Percentiles rank a stretch among this genome's conserved stretches.
Evolutionary conservation across 1,284 basidiomycete species (phyloP).

Genomic region (Ganoderma meredithae): DNA sequence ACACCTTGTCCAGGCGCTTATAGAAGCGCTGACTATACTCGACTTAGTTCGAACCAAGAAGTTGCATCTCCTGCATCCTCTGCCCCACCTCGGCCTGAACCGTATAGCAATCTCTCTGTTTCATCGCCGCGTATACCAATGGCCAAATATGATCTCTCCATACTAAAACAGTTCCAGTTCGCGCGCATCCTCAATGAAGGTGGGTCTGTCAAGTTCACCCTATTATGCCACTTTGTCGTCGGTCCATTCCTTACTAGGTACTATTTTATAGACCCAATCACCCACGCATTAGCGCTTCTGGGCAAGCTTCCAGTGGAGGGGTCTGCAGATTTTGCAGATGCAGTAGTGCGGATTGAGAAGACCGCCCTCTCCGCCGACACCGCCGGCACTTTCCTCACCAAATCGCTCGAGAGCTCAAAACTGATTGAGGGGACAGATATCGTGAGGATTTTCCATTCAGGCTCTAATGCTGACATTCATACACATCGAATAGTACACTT

Average conservation of each 20-base stretch:
- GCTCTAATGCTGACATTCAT: no score
- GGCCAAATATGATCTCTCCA: constrained; percentile 24
- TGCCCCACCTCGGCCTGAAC: no score
- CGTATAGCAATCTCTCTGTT: no score
- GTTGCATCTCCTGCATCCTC: no score
- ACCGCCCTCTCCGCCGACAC: constrained; percentile 54
- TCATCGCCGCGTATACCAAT: not conserved
- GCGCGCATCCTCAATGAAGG: constrained; percentile 68
- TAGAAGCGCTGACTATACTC: no score
- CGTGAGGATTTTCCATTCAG: constrained; percentile 36
- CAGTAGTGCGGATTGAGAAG: constrained; percentile 70
- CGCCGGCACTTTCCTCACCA: constrained; percentile 32
- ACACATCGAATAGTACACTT: constrained; percentile 44
- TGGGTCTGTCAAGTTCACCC: no score
- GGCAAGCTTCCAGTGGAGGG: constrained; percentile 45
- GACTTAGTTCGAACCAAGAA: no score
- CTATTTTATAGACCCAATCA: constrained; percentile 53
- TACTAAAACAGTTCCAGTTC: constrained; percentile 52
- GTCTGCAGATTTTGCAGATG: constrained; percentile 40
- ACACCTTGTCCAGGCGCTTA: no score
- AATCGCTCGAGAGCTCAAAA: constrained; percentile 43
- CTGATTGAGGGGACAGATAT: constrained; percentile 56
- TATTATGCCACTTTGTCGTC: not conserved
- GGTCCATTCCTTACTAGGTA: not conserved
- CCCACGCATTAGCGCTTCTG: constrained; percentile 54